Evolutionary conservation across 176 grass and related monocot species (phyloP).

Genomic region (Carex myosuroides): DNA sequence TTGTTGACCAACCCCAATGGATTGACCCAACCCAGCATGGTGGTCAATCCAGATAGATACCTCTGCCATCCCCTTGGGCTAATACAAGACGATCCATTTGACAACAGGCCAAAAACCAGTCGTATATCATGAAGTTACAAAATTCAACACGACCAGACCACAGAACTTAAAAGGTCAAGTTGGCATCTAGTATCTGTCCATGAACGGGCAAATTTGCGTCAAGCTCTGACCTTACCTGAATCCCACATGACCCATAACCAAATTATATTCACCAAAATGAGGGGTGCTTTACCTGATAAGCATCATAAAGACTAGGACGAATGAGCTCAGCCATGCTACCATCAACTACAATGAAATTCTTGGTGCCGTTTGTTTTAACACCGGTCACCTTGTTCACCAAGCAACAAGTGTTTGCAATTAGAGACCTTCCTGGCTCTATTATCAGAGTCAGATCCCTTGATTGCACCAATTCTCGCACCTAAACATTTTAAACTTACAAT

Average conservation of each 20-base stretch:
- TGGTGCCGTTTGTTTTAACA: slow-evolving; percentile 94
- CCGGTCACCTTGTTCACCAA: slow-evolving; percentile 82
- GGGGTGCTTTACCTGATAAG: slow-evolving; percentile 57
- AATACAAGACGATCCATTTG: background rate
- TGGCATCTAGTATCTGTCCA: background rate
- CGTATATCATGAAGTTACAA: background rate
- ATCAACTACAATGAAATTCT: slow-evolving; percentile 94
- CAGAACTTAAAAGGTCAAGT: background rate
- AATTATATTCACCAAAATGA: background rate
- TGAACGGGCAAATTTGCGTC: background rate
- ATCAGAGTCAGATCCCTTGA: slow-evolving; percentile 83
- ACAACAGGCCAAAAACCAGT: background rate
- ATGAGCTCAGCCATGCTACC: slow-evolving; percentile 99
- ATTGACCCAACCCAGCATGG: background rate
- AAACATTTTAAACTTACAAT: slow-evolving; percentile 20
- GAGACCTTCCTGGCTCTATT: slow-evolving; percentile 94
- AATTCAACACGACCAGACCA: background rate
- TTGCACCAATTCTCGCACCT: slow-evolving; percentile 89
- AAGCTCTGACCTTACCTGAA: background rate
- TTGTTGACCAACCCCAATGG: background rate
- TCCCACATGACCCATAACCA: background rate
- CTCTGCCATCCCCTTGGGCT: background rate
- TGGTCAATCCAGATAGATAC: background rate
- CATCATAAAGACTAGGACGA: slow-evolving; percentile 96
- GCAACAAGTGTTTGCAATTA: slow-evolving; percentile 91